Evolutionary conservation across 371 early-diverging fungal species (phyloP), one percentile per base, ranked within the genome.

Genomic region (Lichtheimia hyalospora): DNA sequence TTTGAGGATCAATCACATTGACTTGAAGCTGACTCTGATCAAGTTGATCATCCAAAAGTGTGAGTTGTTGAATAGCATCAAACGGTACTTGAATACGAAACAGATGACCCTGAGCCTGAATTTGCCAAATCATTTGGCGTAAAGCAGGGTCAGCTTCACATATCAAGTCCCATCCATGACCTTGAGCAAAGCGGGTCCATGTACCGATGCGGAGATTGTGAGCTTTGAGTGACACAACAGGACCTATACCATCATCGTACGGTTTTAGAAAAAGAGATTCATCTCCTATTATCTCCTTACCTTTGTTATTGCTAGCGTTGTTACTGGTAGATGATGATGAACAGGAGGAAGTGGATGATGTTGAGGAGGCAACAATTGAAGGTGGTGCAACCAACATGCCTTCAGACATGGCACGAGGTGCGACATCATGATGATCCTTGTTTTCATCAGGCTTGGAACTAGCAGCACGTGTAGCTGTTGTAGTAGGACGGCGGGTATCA

Each of bases 401-500:
- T 65, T 76, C 77, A 16, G 77, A 75, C 67, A 70, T 60, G 43
- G 76, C 73, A 44, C 76, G 58, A 39, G 49, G 61, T 14, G 61
- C 57, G 10, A 56, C 52, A 25, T 6, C 48, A 40, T 24, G 14
- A 25, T 16, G 23, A 7, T 51, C 51, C 12, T 20, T 20, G 20
- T 27, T 61, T 5, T 62, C 60, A 34, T 72, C 76, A 21, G 76
- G 70, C 34, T 75, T 75, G 23, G 73, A 72, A 52, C 57, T 64
- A 3, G 76, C 72, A 10, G 73, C 73, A 54, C 70, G 73, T 54
- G 73, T 66, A 46, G 55, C 62, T 21, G 66, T 64, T 27, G 24
- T 23, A 43, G 23, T 23, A 43, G 23, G 54, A 7, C 50, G 53
- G 0, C 43, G 49, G 16, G 14, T 15, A 18, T 20, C 27, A 10